Conservation (phyloP, 192 early-diverging fungal species). For the Funneliformis geosporum region DNA sequence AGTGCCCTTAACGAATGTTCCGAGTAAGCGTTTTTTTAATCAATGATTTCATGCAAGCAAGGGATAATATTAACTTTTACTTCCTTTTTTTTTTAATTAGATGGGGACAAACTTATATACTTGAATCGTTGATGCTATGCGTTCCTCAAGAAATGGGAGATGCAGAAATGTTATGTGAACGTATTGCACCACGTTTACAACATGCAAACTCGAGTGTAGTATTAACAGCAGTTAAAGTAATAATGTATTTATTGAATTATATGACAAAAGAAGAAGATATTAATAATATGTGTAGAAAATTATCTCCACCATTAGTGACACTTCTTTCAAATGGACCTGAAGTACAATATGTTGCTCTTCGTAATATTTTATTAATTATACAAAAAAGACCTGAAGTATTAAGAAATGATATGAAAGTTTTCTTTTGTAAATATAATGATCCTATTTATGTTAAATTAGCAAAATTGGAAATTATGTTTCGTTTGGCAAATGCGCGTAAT, state of each 20-base stretch:
- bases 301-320: slow-evolving; percentile 95
- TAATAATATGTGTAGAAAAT: slow-evolving; percentile 72
- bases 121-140: slow-evolving; percentile 89
- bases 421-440: slow-evolving; percentile 99
- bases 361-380: slow-evolving; percentile 94
- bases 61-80: background rate
- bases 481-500: slow-evolving; percentile 80
- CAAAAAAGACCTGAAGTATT: slow-evolving; percentile 88
- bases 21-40: slow-evolving; percentile 60
- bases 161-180: slow-evolving; percentile 89
- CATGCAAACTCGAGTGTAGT: slow-evolving; percentile 96
- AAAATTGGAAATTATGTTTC: slow-evolving; percentile 94
- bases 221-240: slow-evolving; percentile 81
- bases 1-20: slow-evolving; percentile 94
- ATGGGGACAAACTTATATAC: slow-evolving; percentile 95
- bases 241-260: slow-evolving; percentile 94
- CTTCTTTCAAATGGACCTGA: slow-evolving; percentile 86
- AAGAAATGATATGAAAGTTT: slow-evolving; percentile 93
- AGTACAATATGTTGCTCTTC: slow-evolving; percentile 95
- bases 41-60: background rate
- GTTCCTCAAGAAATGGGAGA: slow-evolving; percentile 84
- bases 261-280: slow-evolving; percentile 81
- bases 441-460: slow-evolving; percentile 98
- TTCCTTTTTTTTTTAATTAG: slow-evolving; percentile 41
- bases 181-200: slow-evolving; percentile 86